phyloP scores from a whole-genome alignment of 2,329 filamentous ascomycete species.

The Emericellopsis atlantica region DNA sequence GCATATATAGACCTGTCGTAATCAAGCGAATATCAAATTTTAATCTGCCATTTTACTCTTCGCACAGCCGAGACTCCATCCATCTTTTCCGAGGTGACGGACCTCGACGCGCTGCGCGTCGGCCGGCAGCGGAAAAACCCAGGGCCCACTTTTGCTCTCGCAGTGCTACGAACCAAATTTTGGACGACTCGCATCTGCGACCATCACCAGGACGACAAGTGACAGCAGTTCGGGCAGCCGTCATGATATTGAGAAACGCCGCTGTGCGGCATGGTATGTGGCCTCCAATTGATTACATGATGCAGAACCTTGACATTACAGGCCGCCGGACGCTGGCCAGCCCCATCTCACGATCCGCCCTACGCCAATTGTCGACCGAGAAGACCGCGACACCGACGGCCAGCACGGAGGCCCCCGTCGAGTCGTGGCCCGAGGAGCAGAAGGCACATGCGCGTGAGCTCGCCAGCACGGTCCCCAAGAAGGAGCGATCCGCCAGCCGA shows the following conservation, averaged over 20 bases:
- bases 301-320: background rate
- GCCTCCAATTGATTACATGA: conserved; percentile 2
- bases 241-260: conserved; percentile 44
- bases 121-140: conserved; percentile 1
- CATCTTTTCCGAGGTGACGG: background rate
- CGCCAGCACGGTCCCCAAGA: background rate
- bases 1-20: conserved; percentile 11
- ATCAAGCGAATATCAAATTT: conserved; percentile 8
- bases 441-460: background rate
- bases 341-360: conserved; percentile 21
- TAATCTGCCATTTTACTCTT: conserved; percentile 1
- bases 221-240: conserved; percentile 7
- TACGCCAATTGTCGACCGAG: conserved; percentile 20
- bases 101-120: background rate
- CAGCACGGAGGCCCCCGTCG: background rate
- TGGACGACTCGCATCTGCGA: background rate
- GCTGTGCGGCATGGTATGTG: conserved; percentile 40
- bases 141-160: background rate
- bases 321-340: conserved; percentile 31
- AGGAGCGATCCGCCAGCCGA: background rate
- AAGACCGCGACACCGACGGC: background rate
- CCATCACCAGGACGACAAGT: background rate
- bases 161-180: background rate
- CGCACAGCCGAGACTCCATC: background rate
- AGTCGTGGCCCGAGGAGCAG: background rate